phyloP scores from a whole-genome alignment of 2,329 filamentous ascomycete genomes.

The Penicillium frequentans region DNA sequence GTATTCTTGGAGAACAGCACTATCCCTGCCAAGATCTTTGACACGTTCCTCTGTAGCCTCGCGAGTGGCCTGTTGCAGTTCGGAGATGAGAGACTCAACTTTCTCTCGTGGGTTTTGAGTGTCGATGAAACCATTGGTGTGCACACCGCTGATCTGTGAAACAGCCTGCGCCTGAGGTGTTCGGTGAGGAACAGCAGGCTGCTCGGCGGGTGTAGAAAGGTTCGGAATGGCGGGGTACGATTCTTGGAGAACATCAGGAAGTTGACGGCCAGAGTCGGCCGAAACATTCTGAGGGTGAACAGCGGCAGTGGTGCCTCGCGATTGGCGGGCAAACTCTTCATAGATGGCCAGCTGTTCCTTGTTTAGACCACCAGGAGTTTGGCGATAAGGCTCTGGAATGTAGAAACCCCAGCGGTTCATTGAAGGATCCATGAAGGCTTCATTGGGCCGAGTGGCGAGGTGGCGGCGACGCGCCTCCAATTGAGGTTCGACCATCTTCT shows the following conservation, averaged over 20 bases:
- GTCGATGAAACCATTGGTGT: slow-evolving; percentile 60
- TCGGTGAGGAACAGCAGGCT: slow-evolving; percentile 61
- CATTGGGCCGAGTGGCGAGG: slow-evolving; percentile 71
- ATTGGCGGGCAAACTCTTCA: slow-evolving; percentile 89
- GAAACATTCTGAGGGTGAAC: slow-evolving; percentile 56
- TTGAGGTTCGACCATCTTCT: slow-evolving; percentile 83
- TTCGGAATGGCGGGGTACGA: slow-evolving; percentile 60
- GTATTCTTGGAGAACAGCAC: slow-evolving; percentile 58
- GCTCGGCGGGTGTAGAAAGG: slow-evolving; percentile 62
- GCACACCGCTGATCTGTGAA: slow-evolving; percentile 32
- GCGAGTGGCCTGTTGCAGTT: slow-evolving; percentile 57
- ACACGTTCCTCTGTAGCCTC: slow-evolving; percentile 59
- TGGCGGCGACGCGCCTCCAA: slow-evolving; percentile 76
- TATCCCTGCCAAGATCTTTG: slow-evolving; percentile 56
- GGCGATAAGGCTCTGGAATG: slow-evolving; percentile 89
- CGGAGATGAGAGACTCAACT: slow-evolving; percentile 55
- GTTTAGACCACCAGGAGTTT: slow-evolving; percentile 80
- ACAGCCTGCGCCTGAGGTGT: slow-evolving; percentile 50
- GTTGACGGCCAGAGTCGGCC: slow-evolving; percentile 59
- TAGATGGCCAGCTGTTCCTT: slow-evolving; percentile 93
- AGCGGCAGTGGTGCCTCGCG: slow-evolving; percentile 60
- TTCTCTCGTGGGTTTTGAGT: slow-evolving; percentile 54
- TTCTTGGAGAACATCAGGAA: slow-evolving; percentile 64
- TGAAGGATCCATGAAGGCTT: slow-evolving; percentile 77
- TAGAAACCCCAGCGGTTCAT: slow-evolving; percentile 91